A percentile compares a stretch with the other conserved stretches of the same genome.
Evolutionary conservation across 345 rosid species (phyloP).

Genomic region (Lepidium africanum): DNA sequence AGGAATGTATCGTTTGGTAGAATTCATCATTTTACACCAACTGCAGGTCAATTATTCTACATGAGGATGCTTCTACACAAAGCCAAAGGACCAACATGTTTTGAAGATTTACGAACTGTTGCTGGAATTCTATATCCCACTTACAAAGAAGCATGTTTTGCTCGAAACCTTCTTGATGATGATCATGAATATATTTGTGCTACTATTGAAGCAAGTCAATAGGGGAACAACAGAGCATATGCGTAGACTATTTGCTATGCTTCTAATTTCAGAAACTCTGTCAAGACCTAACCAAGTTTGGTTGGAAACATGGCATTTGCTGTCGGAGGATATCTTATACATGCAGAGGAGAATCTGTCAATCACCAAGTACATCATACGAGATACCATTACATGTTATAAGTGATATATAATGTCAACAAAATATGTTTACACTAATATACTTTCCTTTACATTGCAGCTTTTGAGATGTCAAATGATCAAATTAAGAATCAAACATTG

Average conservation of each 20-base stretch:
- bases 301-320: neutral
- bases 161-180: neutral
- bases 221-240: neutral
- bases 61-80: neutral
- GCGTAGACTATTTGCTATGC: neutral
- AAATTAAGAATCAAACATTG: too few species aligned
- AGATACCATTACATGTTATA: too few species aligned
- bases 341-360: neutral
- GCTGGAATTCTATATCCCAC: neutral
- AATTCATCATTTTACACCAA: neutral
- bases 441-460: too few species aligned
- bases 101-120: neutral
- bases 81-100: neutral
- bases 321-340: neutral
- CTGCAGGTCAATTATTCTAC: neutral
- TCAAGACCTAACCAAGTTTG: neutral
- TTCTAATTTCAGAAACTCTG: neutral
- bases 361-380: neutral
- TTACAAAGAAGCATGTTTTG: neutral
- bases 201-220: neutral
- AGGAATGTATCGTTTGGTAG: neutral
- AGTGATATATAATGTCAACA: too few species aligned
- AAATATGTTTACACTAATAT: too few species aligned
- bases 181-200: neutral
- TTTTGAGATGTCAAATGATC: too few species aligned